phyloP scores from a whole-genome alignment of 129 eudicot species.

The Daucus carota region DNA sequence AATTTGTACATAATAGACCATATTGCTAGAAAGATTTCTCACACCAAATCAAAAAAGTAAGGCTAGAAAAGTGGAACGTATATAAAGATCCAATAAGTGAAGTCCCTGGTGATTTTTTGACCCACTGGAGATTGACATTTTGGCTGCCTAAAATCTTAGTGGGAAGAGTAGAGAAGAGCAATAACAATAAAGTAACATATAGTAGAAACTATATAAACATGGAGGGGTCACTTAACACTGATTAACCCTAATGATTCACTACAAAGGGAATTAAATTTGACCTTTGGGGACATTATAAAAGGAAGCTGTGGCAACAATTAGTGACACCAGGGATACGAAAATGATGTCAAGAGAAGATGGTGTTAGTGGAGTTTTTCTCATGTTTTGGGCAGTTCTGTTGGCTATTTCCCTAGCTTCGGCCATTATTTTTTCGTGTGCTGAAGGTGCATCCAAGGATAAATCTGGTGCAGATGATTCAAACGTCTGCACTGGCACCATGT shows the following conservation, averaged over 20 bases:
- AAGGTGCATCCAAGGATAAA: constrained; percentile 37
- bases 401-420: constrained; percentile 21
- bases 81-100: neutral
- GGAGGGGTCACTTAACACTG: constrained; percentile 10
- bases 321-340: neutral
- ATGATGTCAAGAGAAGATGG: constrained; percentile 26
- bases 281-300: constrained; percentile 23
- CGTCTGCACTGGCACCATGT: constrained; percentile 24
- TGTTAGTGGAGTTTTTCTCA: constrained; percentile 13
- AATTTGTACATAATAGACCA: neutral
- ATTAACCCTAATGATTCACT: constrained; percentile 26
- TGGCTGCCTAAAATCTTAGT: neutral
- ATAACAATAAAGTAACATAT: constrained; percentile 1
- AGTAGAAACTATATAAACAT: neutral
- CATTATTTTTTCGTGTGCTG: constrained; percentile 38
- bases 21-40: neutral
- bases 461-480: constrained; percentile 16
- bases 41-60: neutral
- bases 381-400: constrained; percentile 28
- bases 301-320: neutral
- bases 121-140: constrained; percentile 7
- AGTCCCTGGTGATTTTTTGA: constrained; percentile 3
- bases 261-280: constrained; percentile 2
- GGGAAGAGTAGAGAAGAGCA: constrained; percentile 5
- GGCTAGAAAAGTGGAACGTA: neutral